Conservation (phyloP, 1,284 basidiomycete species). For the Leccinum subrobustum region DNA sequence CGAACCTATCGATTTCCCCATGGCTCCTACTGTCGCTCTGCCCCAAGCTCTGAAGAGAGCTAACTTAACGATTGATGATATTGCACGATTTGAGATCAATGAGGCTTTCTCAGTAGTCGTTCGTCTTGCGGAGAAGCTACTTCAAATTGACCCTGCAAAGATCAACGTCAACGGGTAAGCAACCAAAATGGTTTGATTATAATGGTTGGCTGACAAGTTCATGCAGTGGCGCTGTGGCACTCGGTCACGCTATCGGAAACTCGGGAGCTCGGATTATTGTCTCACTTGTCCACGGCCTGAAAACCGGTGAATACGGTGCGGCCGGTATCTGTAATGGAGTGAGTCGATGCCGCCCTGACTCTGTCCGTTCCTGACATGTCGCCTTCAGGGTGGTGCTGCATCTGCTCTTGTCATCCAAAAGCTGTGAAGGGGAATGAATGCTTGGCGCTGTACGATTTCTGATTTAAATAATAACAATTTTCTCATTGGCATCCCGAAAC, state of each 20-base stretch:
- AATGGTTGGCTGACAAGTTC: conserved; percentile 13
- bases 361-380: conserved; percentile 15
- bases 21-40: conserved; percentile 90
- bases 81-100: conserved; percentile 95
- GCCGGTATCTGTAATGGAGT: conserved; percentile 98
- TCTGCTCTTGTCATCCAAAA: conserved; percentile 90
- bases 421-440: conserved; percentile 52
- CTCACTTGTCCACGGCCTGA: conserved; percentile 88
- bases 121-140: conserved; percentile 86
- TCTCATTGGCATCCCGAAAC: conserved; percentile 5
- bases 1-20: conserved; percentile 96
- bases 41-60: conserved; percentile 89
- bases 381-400: conserved; percentile 81
- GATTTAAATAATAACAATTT: conserved; percentile 16
- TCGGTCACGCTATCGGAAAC: conserved; percentile 95
- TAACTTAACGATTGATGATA: conserved; percentile 80
- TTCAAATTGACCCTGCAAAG: conserved; percentile 83
- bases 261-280: conserved; percentile 96
- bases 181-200: conserved; percentile 2
- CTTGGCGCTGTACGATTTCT: conserved; percentile 19
- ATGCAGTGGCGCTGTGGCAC: conserved; percentile 83
- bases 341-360: conserved; percentile 35
- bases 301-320: conserved; percentile 95
- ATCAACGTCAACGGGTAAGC: conserved; percentile 89
- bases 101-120: conserved; percentile 98